Evolutionary conservation across 129 eudicot species (phyloP).

Genomic region (Silybum marianum): DNA sequence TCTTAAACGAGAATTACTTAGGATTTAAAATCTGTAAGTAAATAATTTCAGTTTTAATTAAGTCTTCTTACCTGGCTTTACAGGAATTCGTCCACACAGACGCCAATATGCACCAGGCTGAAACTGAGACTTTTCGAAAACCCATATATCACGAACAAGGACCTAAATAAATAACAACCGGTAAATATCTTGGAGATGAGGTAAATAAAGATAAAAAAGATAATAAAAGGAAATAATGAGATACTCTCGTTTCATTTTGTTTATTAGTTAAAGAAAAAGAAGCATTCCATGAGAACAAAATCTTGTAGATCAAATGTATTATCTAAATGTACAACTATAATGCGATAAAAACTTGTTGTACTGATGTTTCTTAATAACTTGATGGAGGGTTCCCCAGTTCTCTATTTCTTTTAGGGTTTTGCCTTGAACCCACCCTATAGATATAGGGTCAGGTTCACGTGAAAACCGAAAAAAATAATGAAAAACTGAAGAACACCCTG

Average conservation of each 20-base stretch:
- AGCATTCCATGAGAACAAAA: not conserved
- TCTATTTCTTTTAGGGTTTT: not conserved
- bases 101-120: constrained; percentile 89
- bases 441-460: too few species aligned
- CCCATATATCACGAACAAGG: constrained; percentile 93
- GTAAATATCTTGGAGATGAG: not conserved
- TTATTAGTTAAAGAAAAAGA: not conserved
- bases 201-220: not conserved
- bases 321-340: too few species aligned
- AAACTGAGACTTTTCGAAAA: constrained; percentile 88
- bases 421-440: too few species aligned
- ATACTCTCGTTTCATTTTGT: not conserved
- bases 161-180: constrained; percentile 47
- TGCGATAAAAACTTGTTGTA: too few species aligned
- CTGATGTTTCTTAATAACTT: not conserved
- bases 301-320: too few species aligned
- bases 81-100: constrained; percentile 79
- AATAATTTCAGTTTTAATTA: constrained; percentile 8
- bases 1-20: not conserved
- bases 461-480: too few species aligned
- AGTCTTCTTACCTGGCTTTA: constrained; percentile 22
- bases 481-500: too few species aligned
- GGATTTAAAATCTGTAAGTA: not conserved
- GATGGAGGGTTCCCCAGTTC: not conserved
- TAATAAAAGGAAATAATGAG: not conserved